Base-by-base conservation (phyloP, 2,329 filamentous ascomycete species). In the Aspergillus flavus region DNA sequence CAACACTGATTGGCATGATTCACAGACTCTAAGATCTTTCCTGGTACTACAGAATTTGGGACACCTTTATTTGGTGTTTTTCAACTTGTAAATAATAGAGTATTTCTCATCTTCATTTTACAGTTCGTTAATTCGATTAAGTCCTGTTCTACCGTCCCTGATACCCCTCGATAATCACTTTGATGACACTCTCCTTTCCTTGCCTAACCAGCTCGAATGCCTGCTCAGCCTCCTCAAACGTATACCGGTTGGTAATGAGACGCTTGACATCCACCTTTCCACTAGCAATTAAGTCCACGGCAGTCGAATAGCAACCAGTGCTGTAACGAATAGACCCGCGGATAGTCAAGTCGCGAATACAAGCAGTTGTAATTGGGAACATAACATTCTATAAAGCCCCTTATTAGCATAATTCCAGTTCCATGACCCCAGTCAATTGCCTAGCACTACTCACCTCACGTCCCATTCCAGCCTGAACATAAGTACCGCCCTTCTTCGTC, bases 391-490 rank as follows among this genome's bases (percentile, higher is more conserved):
- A 63, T 14, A 14, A 26, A 30, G 7, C 30, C 21, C 6, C 9
- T 30, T 45, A 7, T 41, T 41, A 41, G 36, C 16, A 19, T 41
- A 1, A 16, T 19, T 41, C 19, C 36, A 52, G 3, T 5, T 23
- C 46, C 14, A 14, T 12, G 6, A 1, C n/a, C 9, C 2, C n/a
- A 14, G 9, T 14, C 14, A n/a, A 11, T 28, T 30, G 23, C 0
- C 14, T 1, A 2, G 12, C 16, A 16, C 7, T 26, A 57, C 60
- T 67, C 59, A 77, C 75, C 69, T 82, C 80, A 30, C 76, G 78
- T 1, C 82, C 83, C 81, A 85, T 83, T 1, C 84, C 84, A 1
- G 79, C 83, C 64, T 86, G 83, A 1, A 86, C 80, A 71, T 77
- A 84, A 0, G 77, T 84, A 0, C 82, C 84, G 0, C 84, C 83